Evolutionary conservation across 805 yeast species (phyloP).

Genomic region (Metschnikowia lunata): DNA sequence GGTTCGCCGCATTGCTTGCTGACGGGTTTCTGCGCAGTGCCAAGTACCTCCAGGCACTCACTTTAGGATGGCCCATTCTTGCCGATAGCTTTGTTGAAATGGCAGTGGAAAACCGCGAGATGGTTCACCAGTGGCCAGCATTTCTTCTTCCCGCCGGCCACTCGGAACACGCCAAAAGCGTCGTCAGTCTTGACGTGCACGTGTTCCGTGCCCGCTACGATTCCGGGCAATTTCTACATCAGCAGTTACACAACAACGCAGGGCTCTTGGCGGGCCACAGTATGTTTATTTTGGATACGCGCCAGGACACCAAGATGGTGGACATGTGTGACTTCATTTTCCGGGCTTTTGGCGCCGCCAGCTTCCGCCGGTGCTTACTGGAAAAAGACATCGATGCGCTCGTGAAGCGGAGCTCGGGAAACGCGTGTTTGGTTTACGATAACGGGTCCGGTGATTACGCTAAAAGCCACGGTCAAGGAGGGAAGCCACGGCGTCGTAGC

Average conservation of each 20-base stretch:
- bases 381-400: conserved; percentile 5
- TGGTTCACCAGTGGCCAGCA: conserved; percentile 41
- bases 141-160: conserved; percentile 73
- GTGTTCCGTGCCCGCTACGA: conserved; percentile 38
- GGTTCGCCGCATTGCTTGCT: conserved; percentile 65
- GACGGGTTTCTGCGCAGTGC: conserved; percentile 57
- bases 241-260: conserved; percentile 42
- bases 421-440: conserved; percentile 25
- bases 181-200: conserved; percentile 48
- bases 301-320: conserved; percentile 26
- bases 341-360: conserved; percentile 42
- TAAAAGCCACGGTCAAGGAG: conserved; percentile 1
- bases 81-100: conserved; percentile 55
- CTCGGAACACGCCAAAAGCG: conserved; percentile 41
- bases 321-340: conserved; percentile 42
- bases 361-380: conserved; percentile 11
- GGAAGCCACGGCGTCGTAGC: not conserved
- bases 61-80: conserved; percentile 83
- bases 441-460: conserved; percentile 16
- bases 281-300: conserved; percentile 35
- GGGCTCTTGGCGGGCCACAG: conserved; percentile 27
- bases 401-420: conserved; percentile 1
- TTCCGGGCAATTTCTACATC: conserved; percentile 23
- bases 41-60: conserved; percentile 72
- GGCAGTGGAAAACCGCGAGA: conserved; percentile 30